Conservation (phyloP, 306 rosid species). For the Gynostemma pentaphyllum region DNA sequence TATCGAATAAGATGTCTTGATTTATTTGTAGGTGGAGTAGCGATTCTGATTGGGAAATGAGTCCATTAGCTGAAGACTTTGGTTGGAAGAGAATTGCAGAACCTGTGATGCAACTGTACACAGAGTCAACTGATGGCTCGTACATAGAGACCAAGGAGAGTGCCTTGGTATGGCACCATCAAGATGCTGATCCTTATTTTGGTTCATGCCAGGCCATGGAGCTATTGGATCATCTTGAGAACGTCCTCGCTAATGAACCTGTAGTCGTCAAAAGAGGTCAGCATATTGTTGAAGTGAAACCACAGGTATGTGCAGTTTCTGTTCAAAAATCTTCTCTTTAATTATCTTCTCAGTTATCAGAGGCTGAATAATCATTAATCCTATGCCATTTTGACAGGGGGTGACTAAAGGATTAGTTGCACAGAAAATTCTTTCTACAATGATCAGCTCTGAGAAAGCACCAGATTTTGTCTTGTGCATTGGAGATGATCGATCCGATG, state of each 20-base stretch:
- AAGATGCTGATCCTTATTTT: constrained; percentile 41
- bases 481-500: constrained; percentile 75
- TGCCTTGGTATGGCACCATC: constrained; percentile 67
- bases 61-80: constrained; percentile 17
- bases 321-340: neutral
- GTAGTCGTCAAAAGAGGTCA: constrained; percentile 50
- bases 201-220: constrained; percentile 62
- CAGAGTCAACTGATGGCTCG: constrained; percentile 56
- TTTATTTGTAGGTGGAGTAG: constrained; percentile 46
- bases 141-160: constrained; percentile 63
- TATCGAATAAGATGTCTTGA: neutral
- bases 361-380: constrained; percentile 7
- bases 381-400: constrained; percentile 29
- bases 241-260: constrained; percentile 54
- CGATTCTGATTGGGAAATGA: constrained; percentile 47
- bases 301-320: constrained; percentile 34
- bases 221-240: constrained; percentile 53
- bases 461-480: constrained; percentile 72
- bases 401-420: constrained; percentile 56
- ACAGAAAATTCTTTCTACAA: constrained; percentile 43
- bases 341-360: neutral
- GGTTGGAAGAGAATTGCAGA: constrained; percentile 51
- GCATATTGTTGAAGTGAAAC: constrained; percentile 56
- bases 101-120: constrained; percentile 52
- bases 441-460: constrained; percentile 27